Base-by-base conservation (phyloP, 768 basidiomycete species). In the Suillus placidus region DNA sequence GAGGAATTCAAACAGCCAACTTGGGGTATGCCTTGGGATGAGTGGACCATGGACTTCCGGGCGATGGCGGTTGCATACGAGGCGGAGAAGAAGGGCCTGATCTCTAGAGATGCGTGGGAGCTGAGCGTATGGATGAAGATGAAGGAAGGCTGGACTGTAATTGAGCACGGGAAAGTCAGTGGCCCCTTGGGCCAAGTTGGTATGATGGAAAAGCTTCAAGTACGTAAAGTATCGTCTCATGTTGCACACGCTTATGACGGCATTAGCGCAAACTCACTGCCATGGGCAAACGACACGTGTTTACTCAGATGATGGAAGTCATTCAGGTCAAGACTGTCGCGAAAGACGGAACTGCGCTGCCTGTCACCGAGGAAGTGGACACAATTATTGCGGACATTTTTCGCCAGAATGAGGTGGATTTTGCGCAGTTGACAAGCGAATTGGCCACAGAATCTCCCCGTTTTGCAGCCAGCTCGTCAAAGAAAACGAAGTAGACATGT, bases 111-210 rank as follows among this genome's bases (percentile, higher is more conserved):
- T 55, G 72, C 68, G 32, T 77, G 75, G 76, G 73, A 76, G 3
- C 61, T 71, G n/a, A 74, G 72, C 56, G 72, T 77, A 23, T 77
- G 76, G 76, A 78, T 78, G 71, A 78, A 70, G 67, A 70, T 69
- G 69, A 54, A 70, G 26, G 71, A 70, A 1, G 65, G 69, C 8
- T 77, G 76, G 76, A 66, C 68, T 16, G 72, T 73, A 13, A 56
- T 77, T 23, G 77, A 77, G 43, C 73, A 78, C 38, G 71, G 69
- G 37, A 68, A 68, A 61, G 76, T 71, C 40, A 62, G 43, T 10
- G 65, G 75, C 20, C 42, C 67, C 8, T 69, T 68, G 58, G 57
- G 43, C n/a, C 70, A 72, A 52, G 42, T 66, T 43, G 75, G 70
- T 16, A 69, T 74, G 73, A 75, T 77, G 76, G 68, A 76, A 26